Base-by-base conservation (phyloP, 2,329 filamentous ascomycete species). In the Albophoma yamanashiensis region DNA sequence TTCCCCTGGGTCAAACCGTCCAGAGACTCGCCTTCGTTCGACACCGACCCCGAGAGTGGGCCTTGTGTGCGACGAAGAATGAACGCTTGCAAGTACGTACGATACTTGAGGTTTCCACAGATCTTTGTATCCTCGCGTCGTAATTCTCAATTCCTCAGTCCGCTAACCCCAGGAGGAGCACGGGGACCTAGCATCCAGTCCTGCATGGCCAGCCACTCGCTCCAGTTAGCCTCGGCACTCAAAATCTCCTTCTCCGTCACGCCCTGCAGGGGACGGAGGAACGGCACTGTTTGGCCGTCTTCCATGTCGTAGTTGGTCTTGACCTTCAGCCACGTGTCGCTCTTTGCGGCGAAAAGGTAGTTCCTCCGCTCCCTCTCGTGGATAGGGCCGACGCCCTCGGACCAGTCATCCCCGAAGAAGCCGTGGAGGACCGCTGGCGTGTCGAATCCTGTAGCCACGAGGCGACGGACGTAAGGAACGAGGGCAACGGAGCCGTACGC, bases 151-250 rank as follows among this genome's bases (percentile, higher is more conserved):
- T 47, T 40, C 11, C 34, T 40, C 45, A 25, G 25, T 58, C 55
- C 66, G 20, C 64, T 64, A 34, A 67, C 67, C n/a, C 69, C 64
- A 3, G 60, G 59, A 39, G 88, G 89, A 39, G 88, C 87, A 62
- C 90, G 79, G 1, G 90, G 89, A 2, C 92, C 92, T n/a, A 97
- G 78, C 92, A 96, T 96, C 93, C 93, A 97, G 73, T 97, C 93
- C 73, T 96, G 91, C 91, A 97, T 95, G 15, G 91, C 91, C 39
- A 97, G 77, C 93, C 93, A 97, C 68, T 93, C 88, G 70, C 91
- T 95, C 94, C 94, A 99, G 62, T 82, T 86, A 63, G 83, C 82
- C 75, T 97, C 93, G 0, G 92, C 92, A 17, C 79, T 83, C 63
- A 89, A 83, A 63, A 97, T 90, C 76, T 97, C 94, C 27, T 85